Conservation (phyloP, 352 stramenopile species). For the Globisporangium spiculum region DNA sequence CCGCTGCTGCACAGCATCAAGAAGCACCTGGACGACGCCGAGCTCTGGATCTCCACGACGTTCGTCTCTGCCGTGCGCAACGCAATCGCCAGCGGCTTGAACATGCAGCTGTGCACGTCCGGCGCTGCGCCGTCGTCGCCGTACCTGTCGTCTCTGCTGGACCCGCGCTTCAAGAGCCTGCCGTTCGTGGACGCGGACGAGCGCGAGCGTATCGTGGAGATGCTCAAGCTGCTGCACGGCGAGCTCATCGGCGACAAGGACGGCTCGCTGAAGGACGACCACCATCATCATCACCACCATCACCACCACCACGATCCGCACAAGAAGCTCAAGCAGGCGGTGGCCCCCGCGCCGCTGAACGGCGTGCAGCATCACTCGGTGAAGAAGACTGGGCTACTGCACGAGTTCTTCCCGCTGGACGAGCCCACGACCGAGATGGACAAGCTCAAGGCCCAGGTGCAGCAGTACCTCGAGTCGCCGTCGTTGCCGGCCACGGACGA, state of each 20-base stretch:
- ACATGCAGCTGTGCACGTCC: constrained; percentile 51
- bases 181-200: constrained; percentile 57
- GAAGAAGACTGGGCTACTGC: constrained; percentile 37
- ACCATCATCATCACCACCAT: constrained; percentile 18
- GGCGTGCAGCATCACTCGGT: constrained; percentile 21
- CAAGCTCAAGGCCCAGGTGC: constrained; percentile 59
- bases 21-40: constrained; percentile 63
- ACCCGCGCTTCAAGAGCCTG: constrained; percentile 73
- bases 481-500: constrained; percentile 63
- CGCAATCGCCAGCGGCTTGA: constrained; percentile 48
- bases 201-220: constrained; percentile 48
- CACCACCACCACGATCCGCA: constrained; percentile 10
- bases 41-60: constrained; percentile 58
- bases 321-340: constrained; percentile 2
- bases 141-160: constrained; percentile 66
- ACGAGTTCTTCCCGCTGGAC: constrained; percentile 64
- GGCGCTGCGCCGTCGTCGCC: constrained; percentile 41
- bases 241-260: constrained; percentile 33
- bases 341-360: constrained; percentile 5
- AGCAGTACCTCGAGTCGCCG: constrained; percentile 72
- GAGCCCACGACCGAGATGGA: constrained; percentile 53
- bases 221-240: constrained; percentile 50
- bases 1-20: constrained; percentile 67
- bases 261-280: constrained; percentile 19
- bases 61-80: constrained; percentile 61